Base-by-base conservation (phyloP, 495 filamentous ascomycete species). In the Terfezia claveryi region DNA sequence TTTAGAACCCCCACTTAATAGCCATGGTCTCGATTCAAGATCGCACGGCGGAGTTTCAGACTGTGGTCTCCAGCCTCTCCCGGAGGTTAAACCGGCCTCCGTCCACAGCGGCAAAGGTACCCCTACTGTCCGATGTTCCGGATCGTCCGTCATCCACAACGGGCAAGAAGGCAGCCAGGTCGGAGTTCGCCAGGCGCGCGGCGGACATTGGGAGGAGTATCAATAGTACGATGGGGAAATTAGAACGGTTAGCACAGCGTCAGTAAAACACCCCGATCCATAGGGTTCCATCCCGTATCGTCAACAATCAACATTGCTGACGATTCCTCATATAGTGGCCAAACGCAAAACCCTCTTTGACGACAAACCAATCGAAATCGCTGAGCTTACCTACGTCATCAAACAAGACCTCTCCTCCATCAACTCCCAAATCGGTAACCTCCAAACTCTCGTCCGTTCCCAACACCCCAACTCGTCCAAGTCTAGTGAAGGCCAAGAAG, bases 271-370 rank as follows among this genome's bases (percentile, higher is more conserved):
- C 27, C 10, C 27, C 44, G 8, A 44, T 49, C 38, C 16, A 53
- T 16, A 38, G 53, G 27, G 37, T 56, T 37, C 2, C 37, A 51
- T 52, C 16, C 16, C 27, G n/a, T n/a, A n/a, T n/a, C n/a, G n/a
- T n/a, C 8, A 6, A 4, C 50, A 8, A 32, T 32, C 23, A 63
- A 41, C 27, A 23, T 10, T 44, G 7, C 54, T 55, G 27, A 32
- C 27, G 27, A 7, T 32, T 7, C 12, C 41, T 14, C 41, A 2
- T 46, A 54, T 62, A 86, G 82, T 98, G 67, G 91, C 91, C 53
- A 91, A 89, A 67, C 81, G 93, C 59, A 93, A 95, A 71, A 92
- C 92, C 1, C 78, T 98, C 20, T 96, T 98, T 65, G 91, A 98
- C 67, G 91, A 98, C 70, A 77, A 83, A 67, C 87, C 91, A 2